Base-by-base conservation (phyloP, 305 asterid genomes). In the Fraxinus sp. region DNA sequence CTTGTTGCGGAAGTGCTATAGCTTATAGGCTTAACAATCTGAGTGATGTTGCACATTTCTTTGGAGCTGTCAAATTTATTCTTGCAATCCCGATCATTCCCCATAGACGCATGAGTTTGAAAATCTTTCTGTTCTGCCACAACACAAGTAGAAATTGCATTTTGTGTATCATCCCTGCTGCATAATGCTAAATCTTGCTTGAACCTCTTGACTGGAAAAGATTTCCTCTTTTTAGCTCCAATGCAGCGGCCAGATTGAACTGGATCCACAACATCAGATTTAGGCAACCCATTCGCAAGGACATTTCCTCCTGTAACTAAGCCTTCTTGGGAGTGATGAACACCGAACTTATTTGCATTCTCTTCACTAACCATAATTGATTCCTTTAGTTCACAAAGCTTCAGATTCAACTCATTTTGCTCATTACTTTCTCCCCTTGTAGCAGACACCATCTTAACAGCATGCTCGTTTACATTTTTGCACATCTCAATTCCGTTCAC, bases 211-310 rank as follows among this genome's bases (percentile, higher is more conserved):
- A 95, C 99, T 62, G 87, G 86, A 81, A 97, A 97, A 79, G 98
- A 95, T 88, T 95, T 95, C 88, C 99, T 91, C 91, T 83, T 90
- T 81, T 73, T 95, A 74, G 99, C 95, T 79, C 99, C 97, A 35
- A 86, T 91, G 83, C 84, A 85, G 39, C 97, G 98, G 85, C 90
- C 90, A 66, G 84, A 75, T 84, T 89, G 93, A 79, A 81, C 79
- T 20, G 86, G 74, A 52, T 85, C 94, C 22, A 73, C 83, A 76
- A 79, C 84, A 82, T 86, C 89, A 11, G 86, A 57, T 86, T 80
- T 90, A 55, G 78, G 83, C 81, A 82, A 70, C 82, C 89, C 89
- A 80, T 78, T 89, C 30, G 81, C 82, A 83, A 83, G 79, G 13
- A 83, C 83, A 82, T 87, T 88, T 55, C 82, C 87, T 59, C 84